Base-by-base conservation (phyloP, 805 yeast genomes). In the Pichia ethanolica region DNA sequence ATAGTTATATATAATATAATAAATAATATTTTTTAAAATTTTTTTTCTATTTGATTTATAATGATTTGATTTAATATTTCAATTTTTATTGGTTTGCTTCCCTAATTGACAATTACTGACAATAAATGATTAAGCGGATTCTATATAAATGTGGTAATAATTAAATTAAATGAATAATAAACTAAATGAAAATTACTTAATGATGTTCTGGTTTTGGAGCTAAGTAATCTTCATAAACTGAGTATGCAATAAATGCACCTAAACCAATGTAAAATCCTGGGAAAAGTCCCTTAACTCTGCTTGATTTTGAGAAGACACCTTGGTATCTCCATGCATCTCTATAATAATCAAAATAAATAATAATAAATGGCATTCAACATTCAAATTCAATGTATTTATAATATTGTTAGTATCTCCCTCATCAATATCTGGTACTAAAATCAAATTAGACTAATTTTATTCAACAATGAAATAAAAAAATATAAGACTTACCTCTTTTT, bases 311-410 rank as follows among this genome's bases (percentile, higher is more conserved):
- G 71, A 88, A 88, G 47, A 82, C 86, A 52, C 93, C 95, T 61
- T 81, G 83, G 69, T 81, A 84, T 74, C 95, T 82, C 96, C 96
- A 87, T 43, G 95, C 93, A 65, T 87, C 95, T 75, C 95, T 41
- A 35, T 41, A 27, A n/a, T 30, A 41, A 30, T 30, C 7, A 35
- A 12, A 9, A 12, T 32, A 32, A 32, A 32, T 32, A 11, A 32
- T 32, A 32, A 32, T 32, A 32, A n/a, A 20, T 20, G 20, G 3
- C 12, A 35, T 35, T 12, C 37, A 12, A n/a, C 37, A 35, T n/a
- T 12, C 37, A 35, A n/a, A n/a, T 83, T 55, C 35, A 25, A 34
- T 8, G 13, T 12, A 40, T 47, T 14, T n/a, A 10, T 14, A 20
- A 14, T 8, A 43, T 10, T 34, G 38, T 41, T 41, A 41, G 44